Base-by-base conservation (phyloP, 1,284 basidiomycete genomes). In the Malassezia arunalokei region DNA sequence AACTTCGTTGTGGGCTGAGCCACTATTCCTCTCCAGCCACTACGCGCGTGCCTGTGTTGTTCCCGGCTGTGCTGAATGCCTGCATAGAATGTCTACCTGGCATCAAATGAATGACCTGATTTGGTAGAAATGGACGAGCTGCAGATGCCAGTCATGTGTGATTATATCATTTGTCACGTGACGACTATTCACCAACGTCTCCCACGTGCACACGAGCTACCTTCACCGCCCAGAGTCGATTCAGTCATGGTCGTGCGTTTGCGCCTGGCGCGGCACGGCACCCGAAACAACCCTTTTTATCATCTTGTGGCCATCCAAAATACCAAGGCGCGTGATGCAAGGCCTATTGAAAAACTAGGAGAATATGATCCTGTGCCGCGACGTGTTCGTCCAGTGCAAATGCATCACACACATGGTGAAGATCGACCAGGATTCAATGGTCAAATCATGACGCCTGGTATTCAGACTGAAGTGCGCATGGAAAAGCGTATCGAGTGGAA, bases 401-500 rank as follows among this genome's bases (percentile, higher is more conserved):
- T 40, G 8, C 5, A 27, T 6, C 20, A 20, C 8, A 6, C 14
- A 1, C 27, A 31, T 3, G 3, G 45, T 12, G 40, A 51, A 38
- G 32, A 44, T 24, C 43, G 52, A 20, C 47, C 46, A 7, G 65
- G 65, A 28, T 58, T 59, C 20, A 50, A 55, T 44, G 63, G 60
- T 17, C 52, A 43, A n/a, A 46, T 66, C 1, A 66, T 66, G 54
- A 68, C 51, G 9, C 58, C 52, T 6, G 66, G 67, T 0, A 40
- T 70, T 3, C 6, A 47, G 14, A 27, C 12, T 5, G 44, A 51
- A 9, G 31, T 48, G 4, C 64, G 50, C 40, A 65, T 71, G 62
- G 77, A 78, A 66, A 94, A 91, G 75, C 82, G 81, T 24, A 78
- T 95, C 48, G 82, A 86, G 69, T 94, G 88, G 89, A 87, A 88